These are phyloP conservation scores for Penicillium capsulatum DNA, from an alignment of 2,329 filamentous ascomycete species.

Conservation along the genomic window DNA sequence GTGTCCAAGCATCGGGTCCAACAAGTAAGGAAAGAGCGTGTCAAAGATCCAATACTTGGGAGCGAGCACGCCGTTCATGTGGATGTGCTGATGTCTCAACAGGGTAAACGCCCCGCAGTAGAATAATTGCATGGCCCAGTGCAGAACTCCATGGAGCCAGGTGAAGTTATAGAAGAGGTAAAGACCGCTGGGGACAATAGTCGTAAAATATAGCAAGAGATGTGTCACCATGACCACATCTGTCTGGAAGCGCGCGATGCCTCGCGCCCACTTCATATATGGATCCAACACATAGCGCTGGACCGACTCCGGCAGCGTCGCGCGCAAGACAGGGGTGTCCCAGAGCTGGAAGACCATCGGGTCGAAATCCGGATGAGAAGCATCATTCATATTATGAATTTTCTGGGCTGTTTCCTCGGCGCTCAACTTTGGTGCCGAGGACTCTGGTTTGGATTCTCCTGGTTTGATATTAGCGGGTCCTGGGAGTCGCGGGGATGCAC, in stretches of 20 bases:
- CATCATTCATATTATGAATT: conserved; percentile 50
- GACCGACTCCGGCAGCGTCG: conserved; percentile 34
- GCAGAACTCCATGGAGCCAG: conserved; percentile 63
- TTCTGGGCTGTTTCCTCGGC: conserved; percentile 36
- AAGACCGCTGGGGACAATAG: conserved; percentile 65
- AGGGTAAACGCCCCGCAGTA: conserved; percentile 72
- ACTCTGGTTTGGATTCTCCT: conserved; percentile 8
- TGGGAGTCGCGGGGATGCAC: neutral
- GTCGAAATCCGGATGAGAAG: conserved; percentile 47
- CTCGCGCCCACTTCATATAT: conserved; percentile 55
- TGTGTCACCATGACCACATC: conserved; percentile 78
- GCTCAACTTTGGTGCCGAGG: conserved; percentile 10
- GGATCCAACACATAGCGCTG: conserved; percentile 54
- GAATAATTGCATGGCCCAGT: conserved; percentile 62
- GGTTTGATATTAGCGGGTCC: conserved; percentile 1
- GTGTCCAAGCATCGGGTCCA: conserved; percentile 74
- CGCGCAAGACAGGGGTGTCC: conserved; percentile 47
- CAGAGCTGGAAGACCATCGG: conserved; percentile 54
- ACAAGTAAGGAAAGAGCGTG: conserved; percentile 64
- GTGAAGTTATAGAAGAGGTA: conserved; percentile 63
- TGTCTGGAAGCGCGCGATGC: conserved; percentile 60
- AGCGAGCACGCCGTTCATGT: conserved; percentile 65
- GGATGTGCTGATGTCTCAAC: conserved; percentile 82
- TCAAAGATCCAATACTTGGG: conserved; percentile 58
- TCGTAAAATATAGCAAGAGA: conserved; percentile 65